These are phyloP conservation scores for Phaeophleospora eucalypticola DNA, from an alignment of 2,329 filamentous ascomycete genomes.

Conservation along the genomic window DNA sequence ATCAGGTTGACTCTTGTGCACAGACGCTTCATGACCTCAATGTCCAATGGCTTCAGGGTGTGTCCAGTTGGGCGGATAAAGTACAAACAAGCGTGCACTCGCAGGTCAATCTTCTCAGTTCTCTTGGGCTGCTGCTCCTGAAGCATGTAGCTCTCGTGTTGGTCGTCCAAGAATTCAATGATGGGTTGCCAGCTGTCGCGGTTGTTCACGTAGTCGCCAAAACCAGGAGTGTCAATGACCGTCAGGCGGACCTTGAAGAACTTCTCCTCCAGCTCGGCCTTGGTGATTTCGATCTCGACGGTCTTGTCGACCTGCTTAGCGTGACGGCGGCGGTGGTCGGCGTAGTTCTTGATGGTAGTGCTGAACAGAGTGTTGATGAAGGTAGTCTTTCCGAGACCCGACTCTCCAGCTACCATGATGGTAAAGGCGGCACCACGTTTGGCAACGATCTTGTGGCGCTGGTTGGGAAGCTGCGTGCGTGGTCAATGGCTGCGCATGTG, in stretches of 20 bases:
- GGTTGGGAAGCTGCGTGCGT: slow-evolving; percentile 58
- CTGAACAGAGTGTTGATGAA: slow-evolving; percentile 99
- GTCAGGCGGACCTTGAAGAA: slow-evolving; percentile 99
- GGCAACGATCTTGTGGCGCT: slow-evolving; percentile 69
- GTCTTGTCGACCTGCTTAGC: slow-evolving; percentile 99
- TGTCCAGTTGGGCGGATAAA: slow-evolving; percentile 98
- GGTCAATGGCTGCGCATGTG: slow-evolving; percentile 32
- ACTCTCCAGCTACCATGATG: slow-evolving; percentile 99
- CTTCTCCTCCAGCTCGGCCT: slow-evolving; percentile 99
- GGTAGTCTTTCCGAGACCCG: slow-evolving; percentile 96
- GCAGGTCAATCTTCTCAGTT: slow-evolving; percentile 97
- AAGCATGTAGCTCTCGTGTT: slow-evolving; percentile 99
- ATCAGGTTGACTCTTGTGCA: slow-evolving; percentile 98
- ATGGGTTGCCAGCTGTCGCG: slow-evolving; percentile 99
- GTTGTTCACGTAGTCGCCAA: slow-evolving; percentile 99
- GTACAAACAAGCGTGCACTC: slow-evolving; percentile 97
- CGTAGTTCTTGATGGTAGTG: slow-evolving; percentile 99
- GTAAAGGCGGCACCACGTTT: slow-evolving; percentile 96
- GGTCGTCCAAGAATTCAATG: slow-evolving; percentile 99
- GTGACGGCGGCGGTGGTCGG: slow-evolving; percentile 98
- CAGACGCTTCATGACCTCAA: slow-evolving; percentile 99
- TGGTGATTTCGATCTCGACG: slow-evolving; percentile 99
- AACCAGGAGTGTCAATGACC: slow-evolving; percentile 97
- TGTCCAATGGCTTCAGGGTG: slow-evolving; percentile 96
- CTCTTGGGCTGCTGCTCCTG: slow-evolving; percentile 99